Percentiles rank a stretch among this genome's conserved stretches.
Conservation (phyloP, 345 rosid genomes). For the Boechera retrofracta region DNA sequence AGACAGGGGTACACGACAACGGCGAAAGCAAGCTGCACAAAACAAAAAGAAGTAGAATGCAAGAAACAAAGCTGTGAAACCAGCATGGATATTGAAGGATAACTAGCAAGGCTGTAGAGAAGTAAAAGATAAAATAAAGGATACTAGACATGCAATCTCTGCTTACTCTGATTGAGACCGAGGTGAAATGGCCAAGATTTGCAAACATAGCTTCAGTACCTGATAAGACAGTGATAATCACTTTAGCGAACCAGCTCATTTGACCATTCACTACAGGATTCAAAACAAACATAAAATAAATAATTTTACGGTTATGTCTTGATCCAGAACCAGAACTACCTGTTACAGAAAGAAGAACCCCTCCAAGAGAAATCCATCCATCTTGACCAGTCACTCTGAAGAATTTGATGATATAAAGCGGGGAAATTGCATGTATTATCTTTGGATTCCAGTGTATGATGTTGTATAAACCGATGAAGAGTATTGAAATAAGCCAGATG, state of each 20-base stretch:
- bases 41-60: constrained; percentile 32
- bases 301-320: not conserved
- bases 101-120: constrained; percentile 30
- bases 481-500: constrained; percentile 79
- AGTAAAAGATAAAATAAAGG: constrained; percentile 20
- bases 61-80: constrained; percentile 26
- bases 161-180: constrained; percentile 79
- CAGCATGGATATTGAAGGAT: constrained; percentile 17
- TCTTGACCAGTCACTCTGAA: constrained; percentile 71
- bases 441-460: constrained; percentile 75
- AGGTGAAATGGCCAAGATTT: constrained; percentile 94
- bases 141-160: constrained; percentile 29
- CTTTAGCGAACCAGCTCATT: constrained; percentile 27
- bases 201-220: constrained; percentile 99
- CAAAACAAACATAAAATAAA: constrained; percentile 20
- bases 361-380: constrained; percentile 98
- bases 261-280: constrained; percentile 23
- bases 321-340: constrained; percentile 58
- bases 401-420: constrained; percentile 73
- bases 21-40: constrained; percentile 78
- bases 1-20: constrained; percentile 83
- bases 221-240: constrained; percentile 47
- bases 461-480: constrained; percentile 78
- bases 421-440: constrained; percentile 76
- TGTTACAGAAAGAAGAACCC: constrained; percentile 82